These are phyloP conservation scores for Populus hybrid DNA, from an alignment of 441 rosid species.

Conservation along the genomic window DNA sequence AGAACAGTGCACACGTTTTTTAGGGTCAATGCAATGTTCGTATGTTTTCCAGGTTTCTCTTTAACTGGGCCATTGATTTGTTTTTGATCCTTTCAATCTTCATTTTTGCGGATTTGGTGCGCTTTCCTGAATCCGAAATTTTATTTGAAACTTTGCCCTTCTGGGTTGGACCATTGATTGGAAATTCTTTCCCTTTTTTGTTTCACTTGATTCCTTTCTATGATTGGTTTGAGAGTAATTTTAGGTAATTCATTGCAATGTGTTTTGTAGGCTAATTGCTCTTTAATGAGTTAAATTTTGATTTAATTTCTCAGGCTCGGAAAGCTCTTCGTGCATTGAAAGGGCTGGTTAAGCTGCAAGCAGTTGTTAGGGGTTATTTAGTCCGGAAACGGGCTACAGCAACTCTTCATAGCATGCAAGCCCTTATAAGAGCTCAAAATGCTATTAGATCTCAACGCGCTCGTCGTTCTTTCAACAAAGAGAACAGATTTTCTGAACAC, in stretches of 20 bases:
- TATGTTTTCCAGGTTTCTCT: conserved; percentile 11
- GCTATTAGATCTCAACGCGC: conserved; percentile 48
- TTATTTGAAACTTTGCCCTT: conserved; percentile 13
- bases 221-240: background rate
- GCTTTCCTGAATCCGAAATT: conserved; percentile 8
- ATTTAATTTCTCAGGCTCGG: conserved; percentile 54
- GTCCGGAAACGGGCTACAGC: conserved; percentile 74
- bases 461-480: conserved; percentile 47
- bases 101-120: conserved; percentile 8
- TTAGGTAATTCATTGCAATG: background rate
- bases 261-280: background rate
- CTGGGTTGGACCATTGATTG: background rate
- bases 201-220: background rate
- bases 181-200: background rate
- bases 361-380: conserved; percentile 77
- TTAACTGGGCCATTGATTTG: conserved; percentile 11
- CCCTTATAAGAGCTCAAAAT: conserved; percentile 70
- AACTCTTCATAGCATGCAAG: conserved; percentile 72
- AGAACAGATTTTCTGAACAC: conserved; percentile 38
- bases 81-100: background rate
- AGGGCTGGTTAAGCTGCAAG: conserved; percentile 83
- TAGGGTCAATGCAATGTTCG: conserved; percentile 16
- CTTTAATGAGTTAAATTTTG: background rate
- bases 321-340: conserved; percentile 83
- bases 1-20: conserved; percentile 17